A percentile compares a stretch with the other conserved stretches of the same genome.
Conservation (phyloP, 108 stramenopile species). For the Seminavis robusta region DNA sequence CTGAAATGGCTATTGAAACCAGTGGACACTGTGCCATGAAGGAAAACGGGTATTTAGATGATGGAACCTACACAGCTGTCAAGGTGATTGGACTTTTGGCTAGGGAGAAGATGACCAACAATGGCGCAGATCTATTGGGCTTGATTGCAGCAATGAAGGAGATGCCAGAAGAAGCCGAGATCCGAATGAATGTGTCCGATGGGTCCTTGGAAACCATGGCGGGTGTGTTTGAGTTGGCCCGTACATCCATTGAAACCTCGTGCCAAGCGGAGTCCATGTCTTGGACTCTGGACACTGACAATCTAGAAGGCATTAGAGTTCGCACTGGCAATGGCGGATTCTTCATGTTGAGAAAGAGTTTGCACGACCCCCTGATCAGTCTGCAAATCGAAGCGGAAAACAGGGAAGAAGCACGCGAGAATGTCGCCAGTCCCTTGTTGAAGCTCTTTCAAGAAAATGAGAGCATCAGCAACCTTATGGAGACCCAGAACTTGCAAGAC, state of each 20-base stretch:
- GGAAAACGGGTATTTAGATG: conserved; percentile 80
- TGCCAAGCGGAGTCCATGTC: conserved; percentile 13
- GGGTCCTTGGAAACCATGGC: conserved; percentile 56
- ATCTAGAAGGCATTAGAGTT: conserved; percentile 77
- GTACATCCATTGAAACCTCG: conserved; percentile 28
- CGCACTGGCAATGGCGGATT: conserved; percentile 55
- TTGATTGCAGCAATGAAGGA: conserved; percentile 63
- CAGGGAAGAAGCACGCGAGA: conserved; percentile 27
- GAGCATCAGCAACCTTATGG: no score
- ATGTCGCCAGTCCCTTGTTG: conserved; percentile 49
- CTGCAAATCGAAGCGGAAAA: conserved; percentile 72
- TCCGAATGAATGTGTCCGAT: conserved; percentile 53
- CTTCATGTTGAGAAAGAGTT: conserved; percentile 80
- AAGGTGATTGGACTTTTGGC: conserved; percentile 54
- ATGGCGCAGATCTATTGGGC: conserved; percentile 37
- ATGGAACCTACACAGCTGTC: conserved; percentile 86
- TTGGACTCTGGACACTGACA: conserved; percentile 71
- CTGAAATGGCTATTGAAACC: conserved; percentile 84
- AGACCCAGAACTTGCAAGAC: no score
- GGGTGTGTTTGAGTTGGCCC: conserved; percentile 41
- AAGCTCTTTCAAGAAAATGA: no score
- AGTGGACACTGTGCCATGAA: conserved; percentile 77
- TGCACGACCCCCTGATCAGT: conserved; percentile 82
- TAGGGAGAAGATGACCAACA: conserved; percentile 8
- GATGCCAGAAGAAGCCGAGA: conserved; percentile 58